Percentiles rank a stretch among this genome's conserved stretches.
Evolutionary conservation across 2,329 filamentous ascomycete species (phyloP).

Genomic region (Botrytis paeoniae): DNA sequence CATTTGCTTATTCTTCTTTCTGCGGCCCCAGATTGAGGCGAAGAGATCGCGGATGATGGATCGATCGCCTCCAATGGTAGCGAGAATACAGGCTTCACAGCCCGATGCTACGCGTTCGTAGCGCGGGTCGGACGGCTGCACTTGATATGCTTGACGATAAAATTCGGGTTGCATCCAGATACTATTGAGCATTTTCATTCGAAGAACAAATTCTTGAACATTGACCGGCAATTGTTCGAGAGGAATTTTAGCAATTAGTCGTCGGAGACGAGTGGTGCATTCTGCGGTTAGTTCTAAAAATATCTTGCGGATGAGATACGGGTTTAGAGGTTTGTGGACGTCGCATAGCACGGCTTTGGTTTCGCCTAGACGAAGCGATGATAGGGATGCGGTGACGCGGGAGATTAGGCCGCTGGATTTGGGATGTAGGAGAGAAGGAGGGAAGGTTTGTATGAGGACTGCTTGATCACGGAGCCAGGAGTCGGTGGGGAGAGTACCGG

Average conservation of each 20-base stretch:
- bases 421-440: slow-evolving; percentile 21
- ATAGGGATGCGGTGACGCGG: slow-evolving; percentile 19
- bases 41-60: slow-evolving; percentile 46
- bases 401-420: slow-evolving; percentile 21
- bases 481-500: background rate
- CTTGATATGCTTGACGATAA: slow-evolving; percentile 40
- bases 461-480: slow-evolving; percentile 24
- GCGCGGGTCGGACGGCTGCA: slow-evolving; percentile 33
- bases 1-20: slow-evolving; percentile 21
- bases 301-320: slow-evolving; percentile 45
- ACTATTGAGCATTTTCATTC: slow-evolving; percentile 30
- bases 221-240: slow-evolving; percentile 23
- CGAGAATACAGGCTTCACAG: slow-evolving; percentile 55
- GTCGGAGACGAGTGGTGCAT: slow-evolving; percentile 38
- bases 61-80: slow-evolving; percentile 46
- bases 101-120: slow-evolving; percentile 37
- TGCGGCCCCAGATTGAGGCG: slow-evolving; percentile 44
- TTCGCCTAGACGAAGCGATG: slow-evolving; percentile 7
- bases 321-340: slow-evolving; percentile 43
- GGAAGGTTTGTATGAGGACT: slow-evolving; percentile 20
- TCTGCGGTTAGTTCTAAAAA: slow-evolving; percentile 45
- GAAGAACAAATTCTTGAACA: slow-evolving; percentile 19
- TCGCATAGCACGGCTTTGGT: slow-evolving; percentile 41
- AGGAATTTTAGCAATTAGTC: background rate
- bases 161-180: slow-evolving; percentile 40